phyloP scores from a whole-genome alignment of 495 filamentous ascomycete genomes.

The Terfezia claveryi region DNA sequence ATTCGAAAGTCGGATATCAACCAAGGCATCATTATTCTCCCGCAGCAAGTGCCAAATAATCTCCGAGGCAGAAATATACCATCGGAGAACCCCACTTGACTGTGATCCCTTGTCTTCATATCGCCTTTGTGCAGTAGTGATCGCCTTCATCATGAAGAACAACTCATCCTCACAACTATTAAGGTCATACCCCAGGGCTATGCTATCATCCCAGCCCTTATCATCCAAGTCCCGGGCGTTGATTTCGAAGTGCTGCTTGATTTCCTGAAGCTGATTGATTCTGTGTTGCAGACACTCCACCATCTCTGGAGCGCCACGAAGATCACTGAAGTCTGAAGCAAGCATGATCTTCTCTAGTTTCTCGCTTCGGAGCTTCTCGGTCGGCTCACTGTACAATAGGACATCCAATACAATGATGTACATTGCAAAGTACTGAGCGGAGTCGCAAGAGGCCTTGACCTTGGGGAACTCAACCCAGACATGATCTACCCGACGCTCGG shows the following conservation, averaged over 20 bases:
- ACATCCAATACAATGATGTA: constrained; percentile 94
- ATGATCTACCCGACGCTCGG: constrained; percentile 71
- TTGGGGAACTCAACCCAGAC: constrained; percentile 92
- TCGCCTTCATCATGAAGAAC: constrained; percentile 99
- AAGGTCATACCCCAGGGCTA: constrained; percentile 70
- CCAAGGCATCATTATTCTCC: constrained; percentile 65
- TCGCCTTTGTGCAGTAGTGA: constrained; percentile 83
- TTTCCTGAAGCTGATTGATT: constrained; percentile 84
- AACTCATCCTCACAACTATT: constrained; percentile 83
- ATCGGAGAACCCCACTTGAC: constrained; percentile 58
- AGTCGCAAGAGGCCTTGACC: constrained; percentile 80
- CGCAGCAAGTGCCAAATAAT: constrained; percentile 92
- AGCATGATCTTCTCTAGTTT: constrained; percentile 95
- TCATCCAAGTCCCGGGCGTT: constrained; percentile 72
- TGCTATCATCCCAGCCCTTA: constrained; percentile 73
- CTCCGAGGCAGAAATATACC: constrained; percentile 74
- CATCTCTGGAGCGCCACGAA: constrained; percentile 83
- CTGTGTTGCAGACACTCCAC: constrained; percentile 75
- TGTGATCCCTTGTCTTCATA: constrained; percentile 46
- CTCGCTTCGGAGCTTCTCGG: constrained; percentile 86
- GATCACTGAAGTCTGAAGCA: constrained; percentile 96
- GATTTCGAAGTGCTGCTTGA: constrained; percentile 88
- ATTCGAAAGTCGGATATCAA: constrained; percentile 77
- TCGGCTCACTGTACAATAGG: constrained; percentile 78
- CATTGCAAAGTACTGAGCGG: constrained; percentile 85